Evolutionary conservation across 2,329 filamentous ascomycete species (phyloP).

Genomic region (Trichophyton simii): DNA sequence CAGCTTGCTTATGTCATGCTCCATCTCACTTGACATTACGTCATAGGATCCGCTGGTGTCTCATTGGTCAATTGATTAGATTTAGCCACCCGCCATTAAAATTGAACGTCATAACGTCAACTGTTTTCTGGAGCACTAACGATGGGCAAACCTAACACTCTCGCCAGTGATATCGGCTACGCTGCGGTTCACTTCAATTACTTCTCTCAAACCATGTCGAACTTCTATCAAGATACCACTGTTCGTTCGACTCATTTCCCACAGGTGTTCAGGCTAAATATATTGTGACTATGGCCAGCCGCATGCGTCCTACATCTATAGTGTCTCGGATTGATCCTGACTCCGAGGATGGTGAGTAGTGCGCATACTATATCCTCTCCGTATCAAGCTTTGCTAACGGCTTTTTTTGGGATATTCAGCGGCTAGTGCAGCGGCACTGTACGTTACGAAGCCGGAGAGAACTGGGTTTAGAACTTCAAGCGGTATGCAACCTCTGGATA

Average conservation of each 20-base stretch:
- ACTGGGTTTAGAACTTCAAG: background rate
- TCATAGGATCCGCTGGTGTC: background rate
- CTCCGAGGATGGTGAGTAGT: background rate
- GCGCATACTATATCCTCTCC: background rate
- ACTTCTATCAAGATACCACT: background rate
- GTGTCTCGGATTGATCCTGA: background rate
- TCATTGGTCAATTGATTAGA: background rate
- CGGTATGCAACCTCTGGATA: background rate
- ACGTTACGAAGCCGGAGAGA: background rate
- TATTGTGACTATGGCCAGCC: background rate
- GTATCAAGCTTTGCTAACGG: background rate
- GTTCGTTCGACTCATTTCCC: background rate
- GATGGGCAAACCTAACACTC: background rate
- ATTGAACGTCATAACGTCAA: background rate
- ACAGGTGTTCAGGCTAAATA: background rate
- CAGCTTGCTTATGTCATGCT: background rate
- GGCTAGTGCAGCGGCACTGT: conserved; percentile 1
- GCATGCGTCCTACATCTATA: conserved; percentile 1
- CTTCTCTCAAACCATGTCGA: background rate
- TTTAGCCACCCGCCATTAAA: background rate
- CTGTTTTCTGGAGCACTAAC: background rate
- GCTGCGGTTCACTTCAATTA: background rate
- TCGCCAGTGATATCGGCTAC: background rate
- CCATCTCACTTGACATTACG: background rate
- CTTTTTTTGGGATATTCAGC: background rate